These are phyloP conservation scores for Oenanthe sinensis DNA, from an alignment of 129 eudicot species.

Conservation along the genomic window DNA sequence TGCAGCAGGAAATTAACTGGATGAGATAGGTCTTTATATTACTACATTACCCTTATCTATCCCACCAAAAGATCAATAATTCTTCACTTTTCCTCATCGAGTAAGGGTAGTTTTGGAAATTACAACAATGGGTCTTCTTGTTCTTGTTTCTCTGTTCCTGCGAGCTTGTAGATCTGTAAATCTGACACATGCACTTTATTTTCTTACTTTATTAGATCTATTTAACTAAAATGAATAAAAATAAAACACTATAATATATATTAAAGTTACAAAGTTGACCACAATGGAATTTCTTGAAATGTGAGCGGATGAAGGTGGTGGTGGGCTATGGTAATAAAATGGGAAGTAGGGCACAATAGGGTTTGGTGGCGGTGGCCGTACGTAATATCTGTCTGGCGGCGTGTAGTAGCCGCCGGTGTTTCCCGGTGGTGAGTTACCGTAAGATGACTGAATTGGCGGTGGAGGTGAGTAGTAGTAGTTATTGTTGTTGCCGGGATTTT, in stretches of 20 bases:
- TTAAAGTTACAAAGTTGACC: slow-evolving; percentile 4
- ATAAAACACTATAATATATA: slow-evolving; percentile 2
- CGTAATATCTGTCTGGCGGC: slow-evolving; percentile 27
- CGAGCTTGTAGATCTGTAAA: slow-evolving; percentile 34
- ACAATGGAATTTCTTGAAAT: slow-evolving; percentile 16
- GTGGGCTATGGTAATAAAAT: slow-evolving; percentile 66
- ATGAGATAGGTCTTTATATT: neutral
- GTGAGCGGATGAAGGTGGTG: slow-evolving; percentile 34
- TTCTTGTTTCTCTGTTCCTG: neutral
- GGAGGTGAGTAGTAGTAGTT: slow-evolving; percentile 10
- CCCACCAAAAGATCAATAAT: neutral
- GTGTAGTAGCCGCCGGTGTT: slow-evolving; percentile 19
- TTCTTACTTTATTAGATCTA: neutral
- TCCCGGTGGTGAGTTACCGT: slow-evolving; percentile 34
- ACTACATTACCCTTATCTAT: neutral
- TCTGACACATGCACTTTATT: slow-evolving; percentile 19
- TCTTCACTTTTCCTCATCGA: neutral
- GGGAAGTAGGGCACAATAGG: slow-evolving; percentile 96
- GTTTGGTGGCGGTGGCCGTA: slow-evolving; percentile 81
- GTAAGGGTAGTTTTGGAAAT: neutral
- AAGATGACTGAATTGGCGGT: slow-evolving; percentile 18
- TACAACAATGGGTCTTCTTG: neutral
- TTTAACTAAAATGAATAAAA: slow-evolving; percentile 14
- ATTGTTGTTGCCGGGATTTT: neutral
- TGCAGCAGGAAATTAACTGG: neutral